Percentiles rank a stretch among this genome's conserved stretches.
Conservation (phyloP, 352 stramenopile species). For the Saprolegnia diclina region DNA sequence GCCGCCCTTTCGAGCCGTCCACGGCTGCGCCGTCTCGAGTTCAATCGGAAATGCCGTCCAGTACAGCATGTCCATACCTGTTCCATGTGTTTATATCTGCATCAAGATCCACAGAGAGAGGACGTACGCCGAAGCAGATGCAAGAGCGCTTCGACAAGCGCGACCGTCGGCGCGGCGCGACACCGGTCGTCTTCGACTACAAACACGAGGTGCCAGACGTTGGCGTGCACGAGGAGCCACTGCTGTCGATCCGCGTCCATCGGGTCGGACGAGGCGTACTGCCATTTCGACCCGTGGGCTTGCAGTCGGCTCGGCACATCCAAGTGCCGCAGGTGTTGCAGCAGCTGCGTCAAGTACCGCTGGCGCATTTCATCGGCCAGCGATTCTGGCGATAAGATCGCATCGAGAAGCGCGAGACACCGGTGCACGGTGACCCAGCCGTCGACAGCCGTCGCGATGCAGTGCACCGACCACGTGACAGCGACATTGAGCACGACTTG, state of each 20-base stretch:
- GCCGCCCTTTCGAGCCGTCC: conserved; percentile 17
- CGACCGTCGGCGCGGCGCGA: background rate
- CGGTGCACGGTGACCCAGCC: background rate
- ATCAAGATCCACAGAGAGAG: background rate
- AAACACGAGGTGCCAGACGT: conserved; percentile 26
- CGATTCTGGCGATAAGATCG: background rate
- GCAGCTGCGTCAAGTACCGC: background rate
- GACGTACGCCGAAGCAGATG: background rate
- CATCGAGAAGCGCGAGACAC: background rate
- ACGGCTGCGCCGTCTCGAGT: background rate
- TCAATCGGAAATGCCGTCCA: conserved; percentile 22
- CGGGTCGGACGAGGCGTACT: conserved; percentile 21
- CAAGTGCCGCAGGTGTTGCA: background rate
- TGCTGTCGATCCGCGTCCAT: conserved; percentile 13
- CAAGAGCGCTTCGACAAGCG: background rate
- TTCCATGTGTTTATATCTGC: background rate
- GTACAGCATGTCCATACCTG: conserved; percentile 26
- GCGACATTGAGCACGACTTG: conserved; percentile 1
- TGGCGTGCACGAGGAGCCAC: conserved; percentile 16
- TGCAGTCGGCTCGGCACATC: background rate
- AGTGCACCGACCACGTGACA: background rate
- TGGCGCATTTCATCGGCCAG: background rate
- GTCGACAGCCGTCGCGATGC: background rate
- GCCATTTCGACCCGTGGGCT: conserved; percentile 20
- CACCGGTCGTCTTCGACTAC: conserved; percentile 15